These are phyloP conservation scores for Lagenaria siceraria DNA, from an alignment of 306 rosid species.

Conservation along the genomic window DNA sequence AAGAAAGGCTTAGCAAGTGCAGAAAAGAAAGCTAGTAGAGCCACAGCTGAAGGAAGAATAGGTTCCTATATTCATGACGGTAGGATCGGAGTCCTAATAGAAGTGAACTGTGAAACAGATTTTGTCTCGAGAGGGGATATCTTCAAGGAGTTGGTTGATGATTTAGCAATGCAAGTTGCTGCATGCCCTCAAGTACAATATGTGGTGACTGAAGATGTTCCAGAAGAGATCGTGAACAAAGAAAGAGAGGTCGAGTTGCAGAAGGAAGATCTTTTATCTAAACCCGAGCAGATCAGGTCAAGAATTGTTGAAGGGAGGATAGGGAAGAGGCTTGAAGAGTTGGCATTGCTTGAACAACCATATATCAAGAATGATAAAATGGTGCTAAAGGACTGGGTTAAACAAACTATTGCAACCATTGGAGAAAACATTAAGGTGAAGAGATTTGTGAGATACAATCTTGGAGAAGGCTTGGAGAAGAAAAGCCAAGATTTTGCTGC, in stretches of 20 bases:
- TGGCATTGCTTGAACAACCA: conserved; percentile 92
- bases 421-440: conserved; percentile 95
- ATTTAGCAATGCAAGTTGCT: conserved; percentile 96
- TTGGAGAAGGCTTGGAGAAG: conserved; percentile 97
- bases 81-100: conserved; percentile 83
- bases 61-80: conserved; percentile 90
- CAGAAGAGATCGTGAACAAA: conserved; percentile 56
- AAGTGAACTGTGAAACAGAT: conserved; percentile 95
- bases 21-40: conserved; percentile 86
- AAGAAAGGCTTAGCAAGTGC: conserved; percentile 96
- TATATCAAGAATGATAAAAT: conserved; percentile 85
- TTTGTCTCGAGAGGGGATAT: conserved; percentile 91
- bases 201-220: conserved; percentile 69
- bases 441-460: conserved; percentile 85
- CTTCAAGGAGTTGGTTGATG: conserved; percentile 90
- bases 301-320: conserved; percentile 93
- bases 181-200: conserved; percentile 90
- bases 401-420: conserved; percentile 87
- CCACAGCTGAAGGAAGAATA: conserved; percentile 89
- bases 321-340: conserved; percentile 81
- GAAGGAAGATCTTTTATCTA: conserved; percentile 85
- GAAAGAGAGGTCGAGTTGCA: conserved; percentile 94
- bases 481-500: conserved; percentile 97
- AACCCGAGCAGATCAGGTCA: conserved; percentile 88
- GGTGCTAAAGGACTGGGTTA: conserved; percentile 72